Evolutionary conservation across 2,329 filamentous ascomycete species (phyloP).

Genomic region (Amphichorda felina): DNA sequence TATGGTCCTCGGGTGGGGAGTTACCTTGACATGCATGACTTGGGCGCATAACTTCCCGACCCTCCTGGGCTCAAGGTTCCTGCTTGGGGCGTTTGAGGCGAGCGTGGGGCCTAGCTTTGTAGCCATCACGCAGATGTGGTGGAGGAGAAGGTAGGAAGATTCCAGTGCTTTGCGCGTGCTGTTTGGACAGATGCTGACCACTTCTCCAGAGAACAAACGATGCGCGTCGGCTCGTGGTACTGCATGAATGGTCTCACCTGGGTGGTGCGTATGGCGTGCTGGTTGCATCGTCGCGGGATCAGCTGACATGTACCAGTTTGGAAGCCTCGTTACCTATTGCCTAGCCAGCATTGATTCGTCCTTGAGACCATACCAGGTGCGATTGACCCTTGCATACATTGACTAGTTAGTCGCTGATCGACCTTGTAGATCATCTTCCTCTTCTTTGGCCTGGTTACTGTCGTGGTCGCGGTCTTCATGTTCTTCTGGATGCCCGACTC

Average conservation of each 20-base stretch:
- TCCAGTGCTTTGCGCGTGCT: too few species aligned
- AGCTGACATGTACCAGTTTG: slow-evolving; percentile 21
- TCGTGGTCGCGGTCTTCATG: slow-evolving; percentile 31
- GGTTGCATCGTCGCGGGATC: not conserved
- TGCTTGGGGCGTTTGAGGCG: slow-evolving; percentile 45
- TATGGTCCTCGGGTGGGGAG: slow-evolving; percentile 42
- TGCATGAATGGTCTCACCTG: slow-evolving; percentile 48
- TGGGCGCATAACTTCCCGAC: slow-evolving; percentile 35
- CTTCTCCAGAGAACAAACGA: slow-evolving; percentile 39
- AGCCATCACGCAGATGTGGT: slow-evolving; percentile 51
- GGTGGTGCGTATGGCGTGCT: slow-evolving; percentile 22
- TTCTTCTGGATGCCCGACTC: slow-evolving; percentile 36
- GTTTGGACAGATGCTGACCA: too few species aligned
- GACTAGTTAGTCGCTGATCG: too few species aligned
- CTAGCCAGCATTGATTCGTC: slow-evolving; percentile 42
- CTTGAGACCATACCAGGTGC: slow-evolving; percentile 34
- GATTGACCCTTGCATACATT: too few species aligned
- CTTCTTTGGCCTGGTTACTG: slow-evolving; percentile 38
- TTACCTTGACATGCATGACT: slow-evolving; percentile 37
- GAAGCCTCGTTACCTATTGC: slow-evolving; percentile 44
- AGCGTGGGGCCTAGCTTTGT: slow-evolving; percentile 36
- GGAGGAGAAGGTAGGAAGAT: slow-evolving; percentile 28
- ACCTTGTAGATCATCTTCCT: slow-evolving; percentile 38
- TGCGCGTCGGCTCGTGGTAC: slow-evolving; percentile 46
- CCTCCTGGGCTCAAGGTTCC: slow-evolving; percentile 38